A percentile compares a stretch with the other conserved stretches of the same genome.
Evolutionary conservation across 768 basidiomycete genomes (phyloP).

Genomic region (Naematelia aurantialba): DNA sequence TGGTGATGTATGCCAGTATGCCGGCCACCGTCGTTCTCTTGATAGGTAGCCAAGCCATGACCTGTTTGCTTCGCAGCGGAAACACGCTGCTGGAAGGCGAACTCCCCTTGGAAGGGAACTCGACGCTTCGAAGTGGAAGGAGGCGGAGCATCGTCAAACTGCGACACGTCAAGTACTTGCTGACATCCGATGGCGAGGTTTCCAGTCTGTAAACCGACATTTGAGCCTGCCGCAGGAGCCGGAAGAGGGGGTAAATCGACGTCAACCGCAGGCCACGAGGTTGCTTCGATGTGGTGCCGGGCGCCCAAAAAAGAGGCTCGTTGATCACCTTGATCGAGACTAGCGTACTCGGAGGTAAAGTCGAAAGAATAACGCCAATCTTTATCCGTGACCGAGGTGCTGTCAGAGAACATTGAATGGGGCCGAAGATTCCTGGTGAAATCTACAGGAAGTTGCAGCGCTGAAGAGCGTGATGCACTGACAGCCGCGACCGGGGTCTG

Average conservation of each 20-base stretch:
- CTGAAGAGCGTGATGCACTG: not conserved
- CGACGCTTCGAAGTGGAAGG: constrained; percentile 1
- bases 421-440: constrained; percentile 3
- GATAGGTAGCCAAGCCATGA: not conserved
- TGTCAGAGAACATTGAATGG: constrained; percentile 14
- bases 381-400: constrained; percentile 13
- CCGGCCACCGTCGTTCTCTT: not conserved
- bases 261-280: not conserved
- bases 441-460: constrained; percentile 2
- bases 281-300: not conserved
- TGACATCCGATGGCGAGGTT: too few relatives aligned
- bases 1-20: not conserved
- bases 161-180: not conserved
- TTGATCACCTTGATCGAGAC: constrained; percentile 31
- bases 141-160: not conserved
- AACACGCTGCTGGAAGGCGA: constrained; percentile 41
- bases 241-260: constrained; percentile 13
- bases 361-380: constrained; percentile 40
- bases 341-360: constrained; percentile 44
- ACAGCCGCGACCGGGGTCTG: constrained; percentile 1
- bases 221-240: constrained; percentile 5
- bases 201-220: too few relatives aligned
- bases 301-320: constrained; percentile 44
- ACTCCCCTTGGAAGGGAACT: constrained; percentile 31
- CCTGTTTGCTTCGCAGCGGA: constrained; percentile 11